Percentiles rank a stretch among this genome's conserved stretches.
These are phyloP conservation scores for Aspergillus funiculosus DNA, from an alignment of 495 filamentous ascomycete species.

Conservation along the genomic window DNA sequence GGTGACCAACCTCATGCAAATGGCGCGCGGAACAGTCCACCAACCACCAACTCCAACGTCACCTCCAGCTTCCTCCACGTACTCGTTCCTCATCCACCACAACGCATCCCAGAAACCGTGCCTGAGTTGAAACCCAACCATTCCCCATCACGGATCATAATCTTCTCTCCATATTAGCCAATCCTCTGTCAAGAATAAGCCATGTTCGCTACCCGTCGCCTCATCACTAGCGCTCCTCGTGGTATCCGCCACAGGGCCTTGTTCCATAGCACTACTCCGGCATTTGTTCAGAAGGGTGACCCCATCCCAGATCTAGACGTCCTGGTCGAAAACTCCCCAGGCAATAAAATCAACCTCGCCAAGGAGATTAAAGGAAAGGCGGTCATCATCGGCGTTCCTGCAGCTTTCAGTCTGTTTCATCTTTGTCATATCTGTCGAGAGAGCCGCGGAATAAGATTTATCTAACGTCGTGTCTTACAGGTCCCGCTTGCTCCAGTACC, in stretches of 20 bases:
- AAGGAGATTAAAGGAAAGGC: conserved; percentile 67
- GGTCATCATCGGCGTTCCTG: conserved; percentile 84
- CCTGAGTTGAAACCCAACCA: conserved; percentile 5
- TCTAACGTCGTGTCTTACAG: conserved; percentile 24
- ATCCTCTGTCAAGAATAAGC: conserved; percentile 8
- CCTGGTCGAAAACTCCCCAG: conserved; percentile 55
- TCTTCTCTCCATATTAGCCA: neutral
- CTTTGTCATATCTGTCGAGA: neutral
- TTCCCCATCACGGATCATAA: neutral
- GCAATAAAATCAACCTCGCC: conserved; percentile 81
- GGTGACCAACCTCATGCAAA: conserved; percentile 7
- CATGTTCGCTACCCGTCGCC: conserved; percentile 43
- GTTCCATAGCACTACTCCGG: conserved; percentile 51
- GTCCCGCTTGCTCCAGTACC: conserved; percentile 68
- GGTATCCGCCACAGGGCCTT: conserved; percentile 32
- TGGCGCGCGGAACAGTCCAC: no score
- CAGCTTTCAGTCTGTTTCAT: conserved; percentile 65
- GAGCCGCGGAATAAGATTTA: neutral
- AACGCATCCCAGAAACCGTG: conserved; percentile 7
- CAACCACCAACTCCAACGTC: conserved; percentile 8
- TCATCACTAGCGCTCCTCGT: conserved; percentile 34
- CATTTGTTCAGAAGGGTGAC: conserved; percentile 55
- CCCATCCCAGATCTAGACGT: conserved; percentile 57
- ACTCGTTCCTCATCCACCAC: neutral
- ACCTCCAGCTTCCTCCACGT: conserved; percentile 7